Conservation (phyloP, 2,329 filamentous ascomycete genomes). For the Dothideomycetes sp. region DNA sequence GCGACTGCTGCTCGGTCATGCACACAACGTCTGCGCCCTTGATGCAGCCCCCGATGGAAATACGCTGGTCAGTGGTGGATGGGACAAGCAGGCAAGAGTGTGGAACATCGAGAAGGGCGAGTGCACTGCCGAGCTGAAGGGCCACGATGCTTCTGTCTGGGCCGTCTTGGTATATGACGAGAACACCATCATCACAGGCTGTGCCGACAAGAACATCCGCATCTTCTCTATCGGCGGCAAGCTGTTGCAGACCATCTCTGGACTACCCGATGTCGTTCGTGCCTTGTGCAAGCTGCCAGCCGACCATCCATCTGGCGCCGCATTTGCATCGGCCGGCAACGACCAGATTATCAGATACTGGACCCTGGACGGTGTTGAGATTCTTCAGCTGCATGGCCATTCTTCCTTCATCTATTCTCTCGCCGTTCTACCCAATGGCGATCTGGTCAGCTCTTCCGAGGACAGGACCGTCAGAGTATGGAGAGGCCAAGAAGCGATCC, state of each 20-base stretch:
- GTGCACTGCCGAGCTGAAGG: slow-evolving; percentile 58
- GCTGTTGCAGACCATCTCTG: slow-evolving; percentile 55
- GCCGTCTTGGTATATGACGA: slow-evolving; percentile 77
- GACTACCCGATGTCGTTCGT: slow-evolving; percentile 74
- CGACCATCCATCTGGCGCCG: slow-evolving; percentile 68
- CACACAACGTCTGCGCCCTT: slow-evolving; percentile 77
- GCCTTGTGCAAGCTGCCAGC: slow-evolving; percentile 75
- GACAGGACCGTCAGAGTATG: slow-evolving; percentile 90
- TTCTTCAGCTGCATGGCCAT: slow-evolving; percentile 75
- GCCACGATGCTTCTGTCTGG: slow-evolving; percentile 80
- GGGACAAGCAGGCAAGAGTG: slow-evolving; percentile 80
- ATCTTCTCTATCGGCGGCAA: slow-evolving; percentile 62
- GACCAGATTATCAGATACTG: slow-evolving; percentile 83
- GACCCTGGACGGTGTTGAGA: slow-evolving; percentile 67
- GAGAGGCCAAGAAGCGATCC: slow-evolving; percentile 72
- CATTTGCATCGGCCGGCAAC: slow-evolving; percentile 93
- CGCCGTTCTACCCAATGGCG: slow-evolving; percentile 66
- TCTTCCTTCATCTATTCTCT: slow-evolving; percentile 93
- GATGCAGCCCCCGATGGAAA: slow-evolving; percentile 64
- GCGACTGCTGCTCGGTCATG: slow-evolving; percentile 75
- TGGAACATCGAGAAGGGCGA: slow-evolving; percentile 88
- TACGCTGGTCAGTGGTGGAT: slow-evolving; percentile 82
- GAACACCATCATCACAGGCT: slow-evolving; percentile 68
- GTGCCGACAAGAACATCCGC: slow-evolving; percentile 81
- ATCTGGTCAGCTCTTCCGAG: slow-evolving; percentile 84